Percentiles rank a stretch among this genome's conserved stretches.
Evolutionary conservation across 345 rosid genomes (phyloP).

Genomic region (Citrus inodora): DNA sequence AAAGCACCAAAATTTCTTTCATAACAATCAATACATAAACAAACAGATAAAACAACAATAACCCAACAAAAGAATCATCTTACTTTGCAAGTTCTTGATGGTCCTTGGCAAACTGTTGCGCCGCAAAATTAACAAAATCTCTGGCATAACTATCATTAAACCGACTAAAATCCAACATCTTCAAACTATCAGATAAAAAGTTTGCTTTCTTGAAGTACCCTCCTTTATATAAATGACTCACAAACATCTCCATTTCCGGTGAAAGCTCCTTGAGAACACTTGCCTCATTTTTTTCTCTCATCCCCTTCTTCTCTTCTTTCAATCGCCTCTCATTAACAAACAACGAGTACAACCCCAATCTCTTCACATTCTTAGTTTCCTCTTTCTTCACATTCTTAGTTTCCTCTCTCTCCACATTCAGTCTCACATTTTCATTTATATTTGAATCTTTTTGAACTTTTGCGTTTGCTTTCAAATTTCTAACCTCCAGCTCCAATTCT

Average conservation of each 20-base stretch:
- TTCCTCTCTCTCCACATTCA: not conserved
- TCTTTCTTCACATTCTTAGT: not conserved
- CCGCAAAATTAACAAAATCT: constrained; percentile 54
- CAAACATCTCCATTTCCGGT: constrained; percentile 41
- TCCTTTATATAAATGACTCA: constrained; percentile 46
- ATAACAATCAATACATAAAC: not conserved
- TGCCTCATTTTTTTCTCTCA: constrained; percentile 7
- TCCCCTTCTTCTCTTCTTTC: constrained; percentile 1
- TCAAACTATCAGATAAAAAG: constrained; percentile 34
- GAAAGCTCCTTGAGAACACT: constrained; percentile 54
- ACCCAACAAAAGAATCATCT: constrained; percentile 14
- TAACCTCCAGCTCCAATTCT: constrained; percentile 42
- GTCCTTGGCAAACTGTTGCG: constrained; percentile 55
- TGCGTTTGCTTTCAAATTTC: constrained; percentile 24
- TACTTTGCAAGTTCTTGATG: constrained; percentile 78
- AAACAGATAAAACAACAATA: not conserved
- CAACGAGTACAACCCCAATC: constrained; percentile 20
- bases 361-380: constrained; percentile 12
- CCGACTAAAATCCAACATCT: constrained; percentile 41
- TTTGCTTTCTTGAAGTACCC: constrained; percentile 72
- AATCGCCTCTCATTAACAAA: constrained; percentile 9
- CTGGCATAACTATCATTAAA: constrained; percentile 56
- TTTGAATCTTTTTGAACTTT: constrained; percentile 7
- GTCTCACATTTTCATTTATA: too few species aligned
- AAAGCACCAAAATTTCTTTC: not conserved